Evolutionary conservation across 2,329 filamentous ascomycete species (phyloP).

Genomic region (Calonectria pteridis): DNA sequence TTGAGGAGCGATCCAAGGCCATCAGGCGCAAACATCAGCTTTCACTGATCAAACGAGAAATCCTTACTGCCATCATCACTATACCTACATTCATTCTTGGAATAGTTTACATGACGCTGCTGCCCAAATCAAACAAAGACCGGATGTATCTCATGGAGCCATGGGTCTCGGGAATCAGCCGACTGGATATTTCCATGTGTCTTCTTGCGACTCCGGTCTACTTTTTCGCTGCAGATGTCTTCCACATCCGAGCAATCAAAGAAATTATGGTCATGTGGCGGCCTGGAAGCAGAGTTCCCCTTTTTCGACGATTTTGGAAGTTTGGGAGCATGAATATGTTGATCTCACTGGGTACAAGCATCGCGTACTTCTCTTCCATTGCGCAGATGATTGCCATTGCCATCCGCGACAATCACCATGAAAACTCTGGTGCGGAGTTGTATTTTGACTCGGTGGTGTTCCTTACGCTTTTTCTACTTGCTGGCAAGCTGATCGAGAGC

Average conservation of each 20-base stretch:
- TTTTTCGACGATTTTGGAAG: conserved; percentile 84
- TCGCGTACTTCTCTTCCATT: conserved; percentile 88
- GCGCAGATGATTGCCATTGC: conserved; percentile 78
- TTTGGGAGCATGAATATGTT: conserved; percentile 98
- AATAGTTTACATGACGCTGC: conserved; percentile 90
- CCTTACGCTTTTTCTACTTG: conserved; percentile 86
- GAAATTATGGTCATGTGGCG: conserved; percentile 85
- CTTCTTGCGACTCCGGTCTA: conserved; percentile 88
- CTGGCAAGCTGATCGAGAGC: conserved; percentile 81
- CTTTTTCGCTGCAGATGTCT: conserved; percentile 87
- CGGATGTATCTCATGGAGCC: conserved; percentile 77
- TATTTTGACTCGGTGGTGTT: conserved; percentile 97
- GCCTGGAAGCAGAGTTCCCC: conserved; percentile 76
- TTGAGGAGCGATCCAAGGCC: conserved; percentile 83
- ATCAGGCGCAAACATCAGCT: conserved; percentile 79
- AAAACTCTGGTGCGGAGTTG: conserved; percentile 55
- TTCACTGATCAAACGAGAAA: conserved; percentile 76
- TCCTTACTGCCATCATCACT: conserved; percentile 76
- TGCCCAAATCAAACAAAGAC: conserved; percentile 68
- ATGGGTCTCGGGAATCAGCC: conserved; percentile 79
- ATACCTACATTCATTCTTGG: conserved; percentile 90
- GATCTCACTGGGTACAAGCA: conserved; percentile 87
- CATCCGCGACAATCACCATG: conserved; percentile 49
- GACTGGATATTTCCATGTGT: conserved; percentile 84
- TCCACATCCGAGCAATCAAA: conserved; percentile 83